Conservation (phyloP, 164 flowering plant species). For the Chimonanthus praecox region DNA sequence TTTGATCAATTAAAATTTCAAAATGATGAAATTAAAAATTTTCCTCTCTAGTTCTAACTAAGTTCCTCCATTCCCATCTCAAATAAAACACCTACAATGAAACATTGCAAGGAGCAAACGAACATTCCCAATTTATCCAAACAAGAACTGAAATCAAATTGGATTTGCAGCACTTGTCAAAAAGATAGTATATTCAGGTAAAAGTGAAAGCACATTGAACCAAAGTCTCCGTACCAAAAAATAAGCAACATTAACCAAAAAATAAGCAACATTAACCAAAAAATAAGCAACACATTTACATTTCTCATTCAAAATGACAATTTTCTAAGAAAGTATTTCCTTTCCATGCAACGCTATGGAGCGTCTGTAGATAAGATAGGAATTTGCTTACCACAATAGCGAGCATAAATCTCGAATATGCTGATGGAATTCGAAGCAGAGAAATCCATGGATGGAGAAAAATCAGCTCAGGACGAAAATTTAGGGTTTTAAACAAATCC, state of each 20-base stretch:
- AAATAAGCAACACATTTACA: no score
- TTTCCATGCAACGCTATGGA: no score
- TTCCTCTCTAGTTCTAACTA: no score
- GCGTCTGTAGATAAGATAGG: not conserved
- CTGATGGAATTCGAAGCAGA: not conserved
- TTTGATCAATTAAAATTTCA: no score
- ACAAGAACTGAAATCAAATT: not conserved
- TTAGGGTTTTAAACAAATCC: not conserved
- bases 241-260: no score
- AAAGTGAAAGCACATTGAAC: not conserved
- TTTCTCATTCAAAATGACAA: no score
- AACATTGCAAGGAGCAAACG: not conserved
- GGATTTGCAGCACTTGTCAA: not conserved
- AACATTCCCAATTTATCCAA: no score
- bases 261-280: no score
- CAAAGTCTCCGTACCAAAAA: no score
- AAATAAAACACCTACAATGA: not conserved
- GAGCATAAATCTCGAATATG: constrained; percentile 16
- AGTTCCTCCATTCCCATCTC: not conserved
- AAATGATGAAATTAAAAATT: no score
- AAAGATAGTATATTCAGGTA: not conserved
- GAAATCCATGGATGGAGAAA: constrained; percentile 3
- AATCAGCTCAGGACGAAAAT: not conserved
- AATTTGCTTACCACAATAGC: constrained; percentile 16
- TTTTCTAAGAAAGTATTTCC: no score